phyloP scores from a whole-genome alignment of 495 filamentous ascomycete genomes.

The Daldinia childiae region DNA sequence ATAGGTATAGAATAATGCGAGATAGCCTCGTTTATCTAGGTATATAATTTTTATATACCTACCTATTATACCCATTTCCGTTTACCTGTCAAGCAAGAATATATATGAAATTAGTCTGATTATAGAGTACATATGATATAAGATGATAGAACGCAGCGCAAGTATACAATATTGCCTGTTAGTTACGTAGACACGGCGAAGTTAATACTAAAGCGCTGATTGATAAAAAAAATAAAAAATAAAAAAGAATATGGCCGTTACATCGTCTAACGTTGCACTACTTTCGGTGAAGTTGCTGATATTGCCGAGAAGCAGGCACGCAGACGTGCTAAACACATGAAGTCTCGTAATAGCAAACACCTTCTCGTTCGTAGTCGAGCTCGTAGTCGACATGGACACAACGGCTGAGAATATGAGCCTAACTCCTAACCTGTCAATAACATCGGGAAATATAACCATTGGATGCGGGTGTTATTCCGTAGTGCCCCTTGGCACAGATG shows the following conservation, averaged over 20 bases:
- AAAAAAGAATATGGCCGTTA: neutral
- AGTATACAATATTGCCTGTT: slow-evolving; percentile 29
- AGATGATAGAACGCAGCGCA: slow-evolving; percentile 19
- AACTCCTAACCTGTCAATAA: slow-evolving; percentile 25
- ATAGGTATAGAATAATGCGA: slow-evolving; percentile 30
- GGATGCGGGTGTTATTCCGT: slow-evolving; percentile 19
- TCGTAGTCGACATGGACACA: slow-evolving; percentile 39
- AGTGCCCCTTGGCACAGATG: slow-evolving; percentile 16
- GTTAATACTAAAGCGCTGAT: slow-evolving; percentile 12
- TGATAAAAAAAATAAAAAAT: neutral
- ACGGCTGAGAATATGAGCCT: slow-evolving; percentile 31
- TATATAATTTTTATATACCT: neutral
- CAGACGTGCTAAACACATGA: slow-evolving; percentile 33
- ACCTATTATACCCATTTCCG: neutral
- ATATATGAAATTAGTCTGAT: neutral
- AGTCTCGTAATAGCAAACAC: slow-evolving; percentile 45
- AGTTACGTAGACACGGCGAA: slow-evolving; percentile 17
- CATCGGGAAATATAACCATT: slow-evolving; percentile 34
- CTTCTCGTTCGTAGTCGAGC: slow-evolving; percentile 34
- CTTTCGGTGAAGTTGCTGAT: slow-evolving; percentile 37
- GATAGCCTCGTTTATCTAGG: slow-evolving; percentile 21
- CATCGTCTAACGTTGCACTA: slow-evolving; percentile 36
- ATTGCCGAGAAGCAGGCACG: slow-evolving; percentile 40
- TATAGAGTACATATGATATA: neutral
- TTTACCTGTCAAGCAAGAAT: neutral